Evolutionary conservation across 2,329 filamentous ascomycete species (phyloP).

Genomic region (Dothideomycetes sp.): DNA sequence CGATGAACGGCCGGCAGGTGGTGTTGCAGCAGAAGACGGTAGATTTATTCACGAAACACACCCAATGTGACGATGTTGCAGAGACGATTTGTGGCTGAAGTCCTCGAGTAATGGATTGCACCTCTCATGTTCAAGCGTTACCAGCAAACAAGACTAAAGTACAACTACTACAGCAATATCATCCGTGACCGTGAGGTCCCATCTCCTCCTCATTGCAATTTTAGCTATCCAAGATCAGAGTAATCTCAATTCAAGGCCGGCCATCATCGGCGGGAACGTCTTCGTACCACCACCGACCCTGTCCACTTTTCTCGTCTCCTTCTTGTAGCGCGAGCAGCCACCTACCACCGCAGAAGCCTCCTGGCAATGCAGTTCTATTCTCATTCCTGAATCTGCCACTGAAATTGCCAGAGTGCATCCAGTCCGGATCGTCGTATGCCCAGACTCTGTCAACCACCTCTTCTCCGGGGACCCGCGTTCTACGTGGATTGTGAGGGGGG

Average conservation of each 20-base stretch:
- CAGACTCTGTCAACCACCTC: conserved; percentile 41
- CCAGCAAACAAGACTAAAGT: no score
- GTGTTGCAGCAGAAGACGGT: no score
- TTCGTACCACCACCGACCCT: conserved; percentile 4
- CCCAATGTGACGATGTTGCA: no score
- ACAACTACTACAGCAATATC: no score
- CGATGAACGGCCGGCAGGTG: no score
- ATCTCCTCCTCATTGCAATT: no score
- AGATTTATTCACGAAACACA: no score
- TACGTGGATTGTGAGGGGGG: conserved; percentile 50
- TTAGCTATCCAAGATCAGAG: no score
- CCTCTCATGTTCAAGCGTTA: no score
- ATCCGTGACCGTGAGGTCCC: no score
- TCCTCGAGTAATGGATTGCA: no score
- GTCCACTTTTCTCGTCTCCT: conserved; percentile 8
- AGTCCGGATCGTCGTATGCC: conserved; percentile 29
- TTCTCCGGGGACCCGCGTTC: conserved; percentile 48
- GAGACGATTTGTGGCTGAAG: no score
- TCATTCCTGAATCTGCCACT: conserved; percentile 28
- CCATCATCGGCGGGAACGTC: conserved; percentile 1
- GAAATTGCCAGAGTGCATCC: conserved; percentile 13
- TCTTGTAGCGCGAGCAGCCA: conserved; percentile 39
- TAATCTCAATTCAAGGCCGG: not conserved
- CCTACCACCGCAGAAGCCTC: conserved; percentile 45
- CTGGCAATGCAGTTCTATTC: conserved; percentile 36